Base-by-base conservation (phyloP, 768 basidiomycete species). In the Pisolithus orientalis region DNA sequence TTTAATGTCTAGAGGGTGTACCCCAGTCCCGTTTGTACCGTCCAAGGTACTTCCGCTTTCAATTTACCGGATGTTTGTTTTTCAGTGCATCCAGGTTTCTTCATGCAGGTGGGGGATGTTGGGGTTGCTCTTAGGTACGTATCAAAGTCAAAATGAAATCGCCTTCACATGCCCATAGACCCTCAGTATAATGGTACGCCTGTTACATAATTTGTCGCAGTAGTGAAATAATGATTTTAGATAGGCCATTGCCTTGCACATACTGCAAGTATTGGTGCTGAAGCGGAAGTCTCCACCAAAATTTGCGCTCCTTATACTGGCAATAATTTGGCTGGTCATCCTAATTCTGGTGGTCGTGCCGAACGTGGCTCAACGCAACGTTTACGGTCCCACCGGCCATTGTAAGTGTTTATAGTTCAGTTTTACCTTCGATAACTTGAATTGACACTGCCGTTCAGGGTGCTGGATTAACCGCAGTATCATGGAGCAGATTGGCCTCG, bases 401-500 rank as follows among this genome's bases (percentile, higher is more conserved):
- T 76, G 75, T 74, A 42, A 51, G 70, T 64, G 31, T 3, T 43
- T 16, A 44, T 28, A 11, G 11, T 6, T 17, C 4, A 6, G 17
- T 25, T 39, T 53, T 47, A 16, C 21, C 42, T 43, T 43, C 2
- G 13, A 17, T 43, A 21, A 43, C 17, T 21, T 13, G 34, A 27
- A 9, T 47, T 42, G 25, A 40, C 24, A 39, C 14, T 47, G 21
- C 25, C 31, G 24, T 16, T 4, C 55, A 78, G 78, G 78, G 79
- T 80, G 79, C 56, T 80, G 79, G 79, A 79, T 80, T 39, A 52
- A 56, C 4, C 37, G 58, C 4, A 52, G 63, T 0, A 76, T 65
- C 55, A 53, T 53, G 11, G 72, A 78, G 53, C 68, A 68, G 44
- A 73, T 79, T 10, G 70, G 69, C 7, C 68, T 77, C 4, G 79